A percentile compares a stretch with the other conserved stretches of the same genome.
These are phyloP conservation scores for Colletotrichum siamense DNA, from an alignment of 2,329 filamentous ascomycete species.

Conservation along the genomic window DNA sequence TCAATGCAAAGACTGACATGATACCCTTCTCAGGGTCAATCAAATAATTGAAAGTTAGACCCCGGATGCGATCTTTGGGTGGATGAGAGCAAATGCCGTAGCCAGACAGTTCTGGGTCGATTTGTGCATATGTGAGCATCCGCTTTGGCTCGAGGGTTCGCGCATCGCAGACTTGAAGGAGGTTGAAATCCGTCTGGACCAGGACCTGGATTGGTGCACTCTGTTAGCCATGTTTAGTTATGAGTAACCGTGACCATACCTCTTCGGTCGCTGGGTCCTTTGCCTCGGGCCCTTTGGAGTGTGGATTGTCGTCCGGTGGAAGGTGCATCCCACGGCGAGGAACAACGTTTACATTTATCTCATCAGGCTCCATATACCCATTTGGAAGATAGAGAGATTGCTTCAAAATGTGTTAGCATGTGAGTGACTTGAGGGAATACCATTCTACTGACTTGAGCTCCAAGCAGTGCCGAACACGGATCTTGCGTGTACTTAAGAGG, in stretches of 20 bases:
- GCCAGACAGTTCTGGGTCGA: conserved; percentile 18
- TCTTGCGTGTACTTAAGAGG: conserved; percentile 17
- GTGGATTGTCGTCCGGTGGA: conserved; percentile 13
- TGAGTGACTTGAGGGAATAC: not conserved
- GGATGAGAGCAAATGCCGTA: conserved; percentile 23
- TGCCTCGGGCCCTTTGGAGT: not conserved
- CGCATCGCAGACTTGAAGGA: conserved; percentile 20
- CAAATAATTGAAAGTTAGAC: conserved; percentile 22
- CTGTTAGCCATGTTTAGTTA: not conserved
- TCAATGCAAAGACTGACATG: conserved; percentile 18
- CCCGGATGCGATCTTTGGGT: conserved; percentile 18
- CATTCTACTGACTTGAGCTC: conserved; percentile 12
- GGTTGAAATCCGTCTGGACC: conserved; percentile 21
- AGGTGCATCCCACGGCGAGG: conserved; percentile 21
- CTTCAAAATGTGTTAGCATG: not conserved
- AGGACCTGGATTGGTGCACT: not conserved
- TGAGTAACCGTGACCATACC: not conserved
- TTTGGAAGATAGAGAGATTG: conserved; percentile 14
- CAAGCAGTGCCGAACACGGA: conserved; percentile 19
- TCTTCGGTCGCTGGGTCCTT: conserved; percentile 13
- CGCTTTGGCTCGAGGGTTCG: conserved; percentile 21
- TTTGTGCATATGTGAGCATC: conserved; percentile 23
- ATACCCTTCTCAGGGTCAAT: conserved; percentile 4
- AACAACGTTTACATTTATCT: conserved; percentile 18
- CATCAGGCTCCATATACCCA: conserved; percentile 9